phyloP scores from a whole-genome alignment of 768 basidiomycete species.

The Tulasnella sp. region DNA sequence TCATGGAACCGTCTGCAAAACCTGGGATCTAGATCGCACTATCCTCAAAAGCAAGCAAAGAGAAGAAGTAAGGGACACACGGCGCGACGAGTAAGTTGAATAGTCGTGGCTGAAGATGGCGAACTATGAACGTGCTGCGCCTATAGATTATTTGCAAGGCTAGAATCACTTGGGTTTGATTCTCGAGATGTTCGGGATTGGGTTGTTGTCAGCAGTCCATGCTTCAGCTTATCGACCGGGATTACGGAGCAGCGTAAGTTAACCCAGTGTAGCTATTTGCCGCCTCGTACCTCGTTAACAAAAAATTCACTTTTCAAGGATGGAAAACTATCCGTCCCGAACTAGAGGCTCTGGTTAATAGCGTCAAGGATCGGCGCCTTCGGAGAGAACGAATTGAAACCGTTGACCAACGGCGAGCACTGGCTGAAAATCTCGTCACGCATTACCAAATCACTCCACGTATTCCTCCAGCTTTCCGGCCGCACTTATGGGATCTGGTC shows the following conservation, averaged over 20 bases:
- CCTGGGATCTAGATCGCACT: not conserved
- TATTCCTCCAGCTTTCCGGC: not conserved
- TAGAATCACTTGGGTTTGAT: not conserved
- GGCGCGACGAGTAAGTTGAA: not conserved
- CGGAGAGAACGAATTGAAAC: not conserved
- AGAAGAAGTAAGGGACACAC: not conserved
- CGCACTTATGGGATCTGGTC: not conserved
- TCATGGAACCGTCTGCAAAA: not conserved
- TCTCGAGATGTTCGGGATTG: not conserved
- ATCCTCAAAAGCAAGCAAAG: not conserved
- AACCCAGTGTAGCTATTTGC: not conserved
- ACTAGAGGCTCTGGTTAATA: not conserved
- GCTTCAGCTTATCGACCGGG: not conserved
- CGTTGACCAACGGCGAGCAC: not conserved
- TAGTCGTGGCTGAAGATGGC: not conserved
- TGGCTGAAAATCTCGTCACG: not conserved
- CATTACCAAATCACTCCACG: not conserved
- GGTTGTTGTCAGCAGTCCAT: not conserved
- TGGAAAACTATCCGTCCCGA: not conserved
- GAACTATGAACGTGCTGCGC: not conserved
- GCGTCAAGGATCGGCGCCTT: not conserved
- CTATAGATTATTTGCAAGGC: not conserved
- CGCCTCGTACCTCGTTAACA: not conserved
- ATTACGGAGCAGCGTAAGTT: not conserved
- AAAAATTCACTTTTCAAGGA: not conserved